Evolutionary conservation across 306 rosid genomes (phyloP).

Genomic region (Cucurbita maxima): DNA sequence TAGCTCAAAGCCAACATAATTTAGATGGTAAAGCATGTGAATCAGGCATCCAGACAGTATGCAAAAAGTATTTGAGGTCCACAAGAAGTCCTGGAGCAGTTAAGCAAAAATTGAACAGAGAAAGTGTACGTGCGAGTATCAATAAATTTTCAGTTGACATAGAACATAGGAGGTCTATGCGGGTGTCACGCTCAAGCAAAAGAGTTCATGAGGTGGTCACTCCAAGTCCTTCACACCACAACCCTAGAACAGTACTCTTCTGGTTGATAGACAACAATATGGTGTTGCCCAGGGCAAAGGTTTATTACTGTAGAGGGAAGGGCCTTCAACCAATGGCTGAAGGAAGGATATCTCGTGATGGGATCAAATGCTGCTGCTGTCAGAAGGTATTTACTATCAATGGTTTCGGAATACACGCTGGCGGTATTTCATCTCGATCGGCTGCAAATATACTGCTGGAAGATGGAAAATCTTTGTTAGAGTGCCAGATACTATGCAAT

Average conservation of each 20-base stretch:
- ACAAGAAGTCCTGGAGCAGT: constrained; percentile 13
- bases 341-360: constrained; percentile 51
- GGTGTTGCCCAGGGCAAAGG: constrained; percentile 61
- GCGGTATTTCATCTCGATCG: constrained; percentile 26
- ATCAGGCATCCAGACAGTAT: constrained; percentile 12
- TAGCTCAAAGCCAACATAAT: constrained; percentile 20
- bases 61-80: constrained; percentile 14
- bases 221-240: constrained; percentile 25
- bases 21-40: constrained; percentile 2
- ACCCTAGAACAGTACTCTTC: constrained; percentile 50
- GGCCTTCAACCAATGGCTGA: constrained; percentile 11
- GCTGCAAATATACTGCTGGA: constrained; percentile 41
- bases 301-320: constrained; percentile 22
- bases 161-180: constrained; percentile 1
- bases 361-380: constrained; percentile 80
- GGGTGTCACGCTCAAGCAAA: constrained; percentile 38
- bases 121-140: constrained; percentile 5
- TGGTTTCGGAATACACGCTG: constrained; percentile 46
- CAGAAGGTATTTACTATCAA: constrained; percentile 21
- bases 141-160: constrained; percentile 6
- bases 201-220: constrained; percentile 34
- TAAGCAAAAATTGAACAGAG: constrained; percentile 13
- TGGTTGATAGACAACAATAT: constrained; percentile 65
- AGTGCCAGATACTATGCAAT: constrained; percentile 31
- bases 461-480: constrained; percentile 61